phyloP scores from a whole-genome alignment of 805 yeast genomes.

The Hanseniaspora lindneri region DNA sequence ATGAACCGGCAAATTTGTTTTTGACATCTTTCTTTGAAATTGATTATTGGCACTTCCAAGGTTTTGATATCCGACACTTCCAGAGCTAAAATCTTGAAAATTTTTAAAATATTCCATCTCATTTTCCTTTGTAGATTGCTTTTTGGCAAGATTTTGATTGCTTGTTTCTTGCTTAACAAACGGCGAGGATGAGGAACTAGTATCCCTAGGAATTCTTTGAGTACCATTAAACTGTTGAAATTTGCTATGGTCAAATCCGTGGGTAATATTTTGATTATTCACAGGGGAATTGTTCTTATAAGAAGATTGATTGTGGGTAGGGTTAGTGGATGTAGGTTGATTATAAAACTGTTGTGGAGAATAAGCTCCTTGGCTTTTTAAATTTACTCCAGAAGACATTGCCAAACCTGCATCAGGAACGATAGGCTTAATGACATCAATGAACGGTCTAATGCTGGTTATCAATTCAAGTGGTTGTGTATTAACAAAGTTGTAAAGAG shows the following conservation, averaged over 20 bases:
- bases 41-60: neutral
- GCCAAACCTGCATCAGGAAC: constrained; percentile 16
- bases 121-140: neutral
- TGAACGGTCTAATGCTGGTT: constrained; percentile 17
- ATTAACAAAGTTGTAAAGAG: constrained; percentile 37
- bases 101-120: neutral
- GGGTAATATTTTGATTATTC: neutral
- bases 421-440: constrained; percentile 20
- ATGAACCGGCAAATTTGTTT: neutral
- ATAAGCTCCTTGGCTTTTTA: neutral
- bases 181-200: neutral
- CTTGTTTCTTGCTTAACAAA: neutral
- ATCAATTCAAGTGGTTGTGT: constrained; percentile 26
- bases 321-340: too few relatives aligned
- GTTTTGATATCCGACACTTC: neutral
- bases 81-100: neutral
- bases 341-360: neutral
- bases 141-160: neutral
- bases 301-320: neutral
- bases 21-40: neutral
- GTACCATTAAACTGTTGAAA: neutral
- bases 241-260: neutral
- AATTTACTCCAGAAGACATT: neutral
- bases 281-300: neutral
- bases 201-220: neutral